Percentiles rank a stretch among this genome's conserved stretches.
These are phyloP conservation scores for Cryphonectria radicalis DNA, from an alignment of 2,329 filamentous ascomycete species.

Conservation along the genomic window DNA sequence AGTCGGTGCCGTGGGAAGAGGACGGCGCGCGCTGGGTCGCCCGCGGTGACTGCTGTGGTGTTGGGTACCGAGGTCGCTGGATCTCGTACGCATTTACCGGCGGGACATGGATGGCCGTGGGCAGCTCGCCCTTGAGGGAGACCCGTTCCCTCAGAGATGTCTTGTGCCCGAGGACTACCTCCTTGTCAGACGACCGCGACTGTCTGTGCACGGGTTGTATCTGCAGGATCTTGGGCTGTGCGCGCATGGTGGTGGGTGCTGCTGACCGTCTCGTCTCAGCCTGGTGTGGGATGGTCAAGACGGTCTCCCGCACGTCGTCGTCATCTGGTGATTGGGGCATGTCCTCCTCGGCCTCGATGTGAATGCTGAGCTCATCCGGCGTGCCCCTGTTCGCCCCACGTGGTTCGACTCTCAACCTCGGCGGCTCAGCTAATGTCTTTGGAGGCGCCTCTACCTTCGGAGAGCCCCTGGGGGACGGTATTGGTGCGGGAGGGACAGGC, in stretches of 20 bases:
- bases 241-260: not conserved
- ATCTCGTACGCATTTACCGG: conserved; percentile 44
- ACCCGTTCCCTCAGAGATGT: conserved; percentile 58
- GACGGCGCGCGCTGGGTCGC: conserved; percentile 45
- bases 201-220: conserved; percentile 24
- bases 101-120: conserved; percentile 59
- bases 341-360: conserved; percentile 29
- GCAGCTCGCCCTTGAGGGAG: conserved; percentile 56
- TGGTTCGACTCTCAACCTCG: not conserved
- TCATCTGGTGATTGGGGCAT: conserved; percentile 20
- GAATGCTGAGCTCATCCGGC: conserved; percentile 28
- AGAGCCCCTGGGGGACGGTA: conserved; percentile 50
- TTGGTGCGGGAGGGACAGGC: conserved; percentile 52
- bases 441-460: conserved; percentile 4
- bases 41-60: conserved; percentile 22
- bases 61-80: conserved; percentile 37
- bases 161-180: conserved; percentile 38
- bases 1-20: conserved; percentile 54
- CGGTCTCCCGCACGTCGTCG: conserved; percentile 26
- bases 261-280: conserved; percentile 10
- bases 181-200: conserved; percentile 20
- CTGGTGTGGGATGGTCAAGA: conserved; percentile 22
- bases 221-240: conserved; percentile 23
- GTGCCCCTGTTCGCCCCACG: conserved; percentile 19
- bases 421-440: not conserved